These are phyloP conservation scores for Spinellus fusiger DNA, from an alignment of 192 early-diverging fungal species.

Conservation along the genomic window DNA sequence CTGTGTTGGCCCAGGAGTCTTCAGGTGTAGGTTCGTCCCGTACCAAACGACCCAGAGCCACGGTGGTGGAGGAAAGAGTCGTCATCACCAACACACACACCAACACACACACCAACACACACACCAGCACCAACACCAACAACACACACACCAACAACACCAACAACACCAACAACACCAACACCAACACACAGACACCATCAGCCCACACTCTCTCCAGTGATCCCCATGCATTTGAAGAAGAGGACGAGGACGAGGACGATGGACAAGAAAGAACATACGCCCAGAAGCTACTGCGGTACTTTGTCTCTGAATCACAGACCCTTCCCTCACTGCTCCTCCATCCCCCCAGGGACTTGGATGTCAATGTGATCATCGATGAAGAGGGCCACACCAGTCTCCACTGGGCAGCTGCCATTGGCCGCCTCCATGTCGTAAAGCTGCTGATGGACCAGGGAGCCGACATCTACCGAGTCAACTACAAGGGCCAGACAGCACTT, in stretches of 20 bases:
- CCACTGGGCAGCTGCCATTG: constrained; percentile 96
- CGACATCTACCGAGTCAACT: constrained; percentile 67
- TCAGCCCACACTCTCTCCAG: no score
- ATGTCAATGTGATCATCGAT: constrained; percentile 86
- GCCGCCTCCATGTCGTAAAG: constrained; percentile 63
- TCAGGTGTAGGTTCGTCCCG: background rate
- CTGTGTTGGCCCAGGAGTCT: background rate
- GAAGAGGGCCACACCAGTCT: constrained; percentile 92
- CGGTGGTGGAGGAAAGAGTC: no score
- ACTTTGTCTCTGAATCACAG: constrained; percentile 21
- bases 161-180: background rate
- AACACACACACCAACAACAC: background rate
- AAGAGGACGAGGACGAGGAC: constrained; percentile 42
- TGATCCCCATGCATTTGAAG: constrained; percentile 36
- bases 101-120: no score
- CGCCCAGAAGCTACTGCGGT: constrained; percentile 17
- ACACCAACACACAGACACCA: no score
- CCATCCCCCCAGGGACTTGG: constrained; percentile 56
- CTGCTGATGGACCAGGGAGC: constrained; percentile 73
- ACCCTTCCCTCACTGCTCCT: constrained; percentile 13
- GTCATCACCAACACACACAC: no score
- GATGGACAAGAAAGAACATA: constrained; percentile 47
- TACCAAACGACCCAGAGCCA: background rate
- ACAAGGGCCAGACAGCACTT: constrained; percentile 83
- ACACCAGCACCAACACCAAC: no score